Conservation (phyloP, 2,329 filamentous ascomycete genomes). For the Alternaria novae-zelandiae region DNA sequence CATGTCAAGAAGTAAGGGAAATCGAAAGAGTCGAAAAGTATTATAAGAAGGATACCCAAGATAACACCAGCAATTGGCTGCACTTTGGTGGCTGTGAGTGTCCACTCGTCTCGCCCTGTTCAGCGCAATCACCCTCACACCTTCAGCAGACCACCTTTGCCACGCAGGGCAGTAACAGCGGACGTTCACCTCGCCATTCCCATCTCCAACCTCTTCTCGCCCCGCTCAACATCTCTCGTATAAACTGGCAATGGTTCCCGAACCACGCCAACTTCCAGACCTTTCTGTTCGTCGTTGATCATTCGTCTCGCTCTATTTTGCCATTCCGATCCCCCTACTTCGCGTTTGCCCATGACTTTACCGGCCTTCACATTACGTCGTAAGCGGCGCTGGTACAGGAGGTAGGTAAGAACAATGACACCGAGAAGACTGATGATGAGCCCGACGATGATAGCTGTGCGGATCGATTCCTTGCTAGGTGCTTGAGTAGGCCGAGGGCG, state of each 20-base stretch:
- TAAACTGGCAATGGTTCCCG: background rate
- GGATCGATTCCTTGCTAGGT: background rate
- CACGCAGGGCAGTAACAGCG: background rate
- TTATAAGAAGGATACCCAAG: conserved; percentile 7
- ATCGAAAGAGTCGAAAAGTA: background rate
- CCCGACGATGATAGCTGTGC: background rate
- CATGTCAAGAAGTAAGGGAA: background rate
- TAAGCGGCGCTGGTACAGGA: background rate
- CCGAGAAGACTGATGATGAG: background rate
- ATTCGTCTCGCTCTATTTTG: background rate
- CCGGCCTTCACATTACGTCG: background rate
- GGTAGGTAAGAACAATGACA: background rate
- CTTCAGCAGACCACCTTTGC: background rate
- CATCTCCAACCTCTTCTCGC: background rate
- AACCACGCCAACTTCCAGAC: background rate
- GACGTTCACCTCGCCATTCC: background rate
- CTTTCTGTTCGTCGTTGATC: background rate
- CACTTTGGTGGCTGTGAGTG: background rate
- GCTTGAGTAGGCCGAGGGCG: background rate
- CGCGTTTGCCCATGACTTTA: background rate
- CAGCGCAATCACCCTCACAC: background rate
- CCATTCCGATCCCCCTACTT: no score
- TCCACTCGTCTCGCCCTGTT: background rate
- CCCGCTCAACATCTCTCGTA: background rate
- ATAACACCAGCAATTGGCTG: background rate